Base-by-base conservation (phyloP, 83 land plant genomes). In the Picea abies region DNA sequence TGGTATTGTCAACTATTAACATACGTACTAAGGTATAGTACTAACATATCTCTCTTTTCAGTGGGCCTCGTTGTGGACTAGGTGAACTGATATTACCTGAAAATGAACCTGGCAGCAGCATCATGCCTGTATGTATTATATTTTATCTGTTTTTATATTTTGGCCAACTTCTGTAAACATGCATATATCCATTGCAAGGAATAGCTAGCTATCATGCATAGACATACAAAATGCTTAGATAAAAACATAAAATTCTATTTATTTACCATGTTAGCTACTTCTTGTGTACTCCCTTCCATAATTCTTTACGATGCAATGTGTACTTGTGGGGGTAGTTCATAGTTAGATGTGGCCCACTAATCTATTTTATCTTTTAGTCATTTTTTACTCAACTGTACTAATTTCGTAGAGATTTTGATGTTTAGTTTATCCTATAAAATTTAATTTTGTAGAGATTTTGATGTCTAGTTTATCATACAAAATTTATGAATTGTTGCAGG, bases 41-140 rank as follows among this genome's bases (percentile, higher is more conserved):
- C 62, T 61, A 41, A 63, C 68, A 66, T 80, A 78, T 80, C 81
- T 72, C 19, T 44, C 16, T 76, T 20, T 84, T 63, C 90, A 97
- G 99, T 89, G 99, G 99, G 69, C 99, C 99, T 72, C 97, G 99
- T 29, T 97, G 99, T 84, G 99, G 99, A 22, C 92, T 97, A 79
- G 98, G 98, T 25, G 99, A 97, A 82, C 29, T 29, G 29, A 0
- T 29, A 29, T 29, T 29, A 29, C 29, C 29, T 23, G 98, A 96
- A 89, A 97, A 97, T 83, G 99, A 97, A 85, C 99, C 99, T 22
- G 99, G 99, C 20, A 97, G 99, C 92, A 96, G 98, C 83, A 97
- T 97, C 47, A 97, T 97, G 99, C 99, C 99, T 82, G 99, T 97
- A 93, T 78, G 72, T 41, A 80, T 81, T 29, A 16, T 16, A 17